Conservation (phyloP, 2,329 filamentous ascomycete species). For the Penicillium nordicum region DNA sequence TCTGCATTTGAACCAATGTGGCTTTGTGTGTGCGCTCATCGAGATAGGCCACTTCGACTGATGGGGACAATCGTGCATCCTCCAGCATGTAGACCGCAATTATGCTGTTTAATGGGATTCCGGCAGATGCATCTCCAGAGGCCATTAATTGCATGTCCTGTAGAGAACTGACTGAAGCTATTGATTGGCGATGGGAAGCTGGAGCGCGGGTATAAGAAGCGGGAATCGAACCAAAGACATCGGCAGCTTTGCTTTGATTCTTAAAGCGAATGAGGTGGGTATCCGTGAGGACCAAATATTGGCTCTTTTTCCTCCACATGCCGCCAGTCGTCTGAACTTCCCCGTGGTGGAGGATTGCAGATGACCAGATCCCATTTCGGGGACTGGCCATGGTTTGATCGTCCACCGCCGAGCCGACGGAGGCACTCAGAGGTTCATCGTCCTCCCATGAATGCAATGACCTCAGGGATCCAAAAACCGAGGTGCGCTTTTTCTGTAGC, state of each 20-base stretch:
- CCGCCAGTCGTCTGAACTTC: conserved; percentile 67
- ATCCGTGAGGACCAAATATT: conserved; percentile 69
- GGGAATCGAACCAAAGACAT: conserved; percentile 57
- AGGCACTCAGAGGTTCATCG: conserved; percentile 51
- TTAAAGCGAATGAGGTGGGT: conserved; percentile 67
- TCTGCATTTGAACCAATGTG: conserved; percentile 62
- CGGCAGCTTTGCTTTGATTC: conserved; percentile 62
- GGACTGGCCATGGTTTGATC: conserved; percentile 42
- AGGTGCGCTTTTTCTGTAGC: conserved; percentile 49
- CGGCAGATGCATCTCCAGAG: conserved; percentile 52
- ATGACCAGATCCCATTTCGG: conserved; percentile 39
- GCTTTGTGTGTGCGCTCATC: conserved; percentile 62
- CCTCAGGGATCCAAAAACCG: conserved; percentile 58
- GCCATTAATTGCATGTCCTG: conserved; percentile 60
- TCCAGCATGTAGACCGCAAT: conserved; percentile 66
- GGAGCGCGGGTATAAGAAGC: conserved; percentile 41
- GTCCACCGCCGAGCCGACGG: conserved; percentile 49
- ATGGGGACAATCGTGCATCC: conserved; percentile 64
- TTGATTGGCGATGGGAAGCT: conserved; percentile 53
- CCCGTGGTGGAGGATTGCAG: conserved; percentile 60
- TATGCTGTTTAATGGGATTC: conserved; percentile 61
- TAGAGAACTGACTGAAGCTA: conserved; percentile 58
- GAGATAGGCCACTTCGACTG: conserved; percentile 64
- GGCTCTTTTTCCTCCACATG: conserved; percentile 69
- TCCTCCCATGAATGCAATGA: conserved; percentile 52